Conservation (phyloP, 768 basidiomycete species). For the Serendipita sp. region DNA sequence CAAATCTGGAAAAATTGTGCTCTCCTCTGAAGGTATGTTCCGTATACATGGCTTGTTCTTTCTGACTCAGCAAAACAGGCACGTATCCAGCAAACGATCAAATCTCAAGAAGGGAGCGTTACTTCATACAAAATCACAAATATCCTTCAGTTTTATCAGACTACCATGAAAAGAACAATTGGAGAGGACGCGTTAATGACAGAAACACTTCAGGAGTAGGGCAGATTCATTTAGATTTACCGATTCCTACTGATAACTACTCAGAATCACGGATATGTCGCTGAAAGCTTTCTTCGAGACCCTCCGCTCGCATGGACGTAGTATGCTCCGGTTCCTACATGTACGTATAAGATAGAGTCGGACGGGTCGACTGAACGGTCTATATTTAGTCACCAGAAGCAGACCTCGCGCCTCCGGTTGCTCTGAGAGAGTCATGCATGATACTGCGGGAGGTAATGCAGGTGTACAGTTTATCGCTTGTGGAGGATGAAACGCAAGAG, state of each 20-base stretch:
- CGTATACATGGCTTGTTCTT: neutral
- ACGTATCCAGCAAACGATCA: constrained; percentile 83
- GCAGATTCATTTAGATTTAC: neutral
- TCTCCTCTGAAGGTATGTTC: constrained; percentile 65
- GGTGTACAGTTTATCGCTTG: constrained; percentile 74
- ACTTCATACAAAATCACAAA: constrained; percentile 86
- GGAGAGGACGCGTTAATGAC: constrained; percentile 70
- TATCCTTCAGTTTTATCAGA: constrained; percentile 82
- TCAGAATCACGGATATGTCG: constrained; percentile 63
- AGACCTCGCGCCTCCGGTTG: constrained; percentile 60
- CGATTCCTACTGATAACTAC: neutral
- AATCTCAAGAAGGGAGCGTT: constrained; percentile 86
- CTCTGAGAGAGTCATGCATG: constrained; percentile 67
- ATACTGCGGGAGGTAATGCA: constrained; percentile 76
- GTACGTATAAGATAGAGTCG: constrained; percentile 16
- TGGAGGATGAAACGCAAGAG: constrained; percentile 38
- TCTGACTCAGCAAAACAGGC: constrained; percentile 28
- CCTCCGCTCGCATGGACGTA: constrained; percentile 68
- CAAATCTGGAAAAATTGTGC: constrained; percentile 66
- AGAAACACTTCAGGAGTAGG: constrained; percentile 63
- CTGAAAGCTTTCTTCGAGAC: constrained; percentile 80
- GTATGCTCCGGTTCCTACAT: constrained; percentile 29
- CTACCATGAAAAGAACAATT: constrained; percentile 86
- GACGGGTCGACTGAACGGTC: neutral
- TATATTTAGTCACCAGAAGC: constrained; percentile 27